Base-by-base conservation (phyloP, 2,329 filamentous ascomycete species). In the Thelonectria rubi region DNA sequence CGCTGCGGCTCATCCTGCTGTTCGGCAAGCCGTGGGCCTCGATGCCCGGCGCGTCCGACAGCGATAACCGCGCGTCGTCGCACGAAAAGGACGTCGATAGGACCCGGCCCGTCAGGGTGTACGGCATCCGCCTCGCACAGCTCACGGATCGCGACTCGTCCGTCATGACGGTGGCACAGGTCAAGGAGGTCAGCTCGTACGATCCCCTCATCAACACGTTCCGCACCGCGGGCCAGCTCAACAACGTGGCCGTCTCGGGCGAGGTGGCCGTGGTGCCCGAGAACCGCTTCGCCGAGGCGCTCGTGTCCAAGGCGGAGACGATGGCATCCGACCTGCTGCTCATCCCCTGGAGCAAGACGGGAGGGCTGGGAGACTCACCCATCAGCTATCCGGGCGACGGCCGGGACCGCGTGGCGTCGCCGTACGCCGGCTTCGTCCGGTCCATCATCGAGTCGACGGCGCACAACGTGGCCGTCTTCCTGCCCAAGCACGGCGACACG, bases 151-250 rank as follows among this genome's bases (percentile, higher is more conserved):
- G 55, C 42, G 49, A 53, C 32, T 58, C 55, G 2, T 58, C 55
- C 8, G 55, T 53, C 42, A 58, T 58, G 55, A 53, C 48, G 8
- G 55, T 53, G 2, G 48, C 55, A 3, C 48, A 58, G 32, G 34
- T 51, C 1, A 46, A 47, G 8, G 55, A 53, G 17, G 17, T 21
- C 11, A 42, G 42, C 49, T 21, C 30, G 7, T 53, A 58, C 30
- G 55, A 58, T 14, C 55, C 55, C 5, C 17, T 58, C 7, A 58
- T 58, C n/a, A 58, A 58, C 21, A 53, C 55, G 2, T 58, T 58
- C 55, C 43, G 50, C 20, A 58, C 48, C 2, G 48, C 55, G 3
- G 55, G 49, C 32, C 39, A 58, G 11, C 47, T 58, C 17, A 58
- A 58, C 55, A 58, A 53, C 11, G 37, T 58, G 20, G 55, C 49